These are phyloP conservation scores for Psilocybe cyanescens DNA, from an alignment of 768 basidiomycete species.

Conservation along the genomic window DNA sequence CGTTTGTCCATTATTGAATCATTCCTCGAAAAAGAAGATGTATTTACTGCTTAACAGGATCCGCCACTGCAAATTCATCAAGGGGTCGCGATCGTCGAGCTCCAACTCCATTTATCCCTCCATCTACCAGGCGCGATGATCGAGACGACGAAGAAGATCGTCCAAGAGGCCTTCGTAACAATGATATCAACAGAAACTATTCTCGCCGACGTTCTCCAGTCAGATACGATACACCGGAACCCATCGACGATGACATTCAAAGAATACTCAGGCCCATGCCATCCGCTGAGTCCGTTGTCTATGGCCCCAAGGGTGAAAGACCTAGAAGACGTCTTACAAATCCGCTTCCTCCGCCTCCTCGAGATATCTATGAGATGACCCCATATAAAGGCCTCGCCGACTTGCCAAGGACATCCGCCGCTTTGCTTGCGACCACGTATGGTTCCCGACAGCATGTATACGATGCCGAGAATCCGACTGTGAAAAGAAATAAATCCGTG, in stretches of 20 bases:
- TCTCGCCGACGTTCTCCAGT: conserved; percentile 14
- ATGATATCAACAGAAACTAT: neutral
- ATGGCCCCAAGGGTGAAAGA: conserved; percentile 31
- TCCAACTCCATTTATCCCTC: conserved; percentile 32
- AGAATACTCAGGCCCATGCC: conserved; percentile 36
- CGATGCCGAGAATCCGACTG: conserved; percentile 20
- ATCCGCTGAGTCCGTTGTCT: conserved; percentile 29
- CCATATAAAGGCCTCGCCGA: conserved; percentile 61
- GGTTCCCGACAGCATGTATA: conserved; percentile 20
- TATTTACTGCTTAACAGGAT: neutral
- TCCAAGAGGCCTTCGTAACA: conserved; percentile 15
- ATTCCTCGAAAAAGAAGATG: neutral
- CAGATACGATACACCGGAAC: conserved; percentile 19
- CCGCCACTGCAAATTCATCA: neutral
- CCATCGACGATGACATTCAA: conserved; percentile 26
- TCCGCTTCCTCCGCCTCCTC: conserved; percentile 67
- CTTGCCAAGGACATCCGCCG: conserved; percentile 48
- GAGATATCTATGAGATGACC: conserved; percentile 58
- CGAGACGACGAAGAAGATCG: conserved; percentile 23
- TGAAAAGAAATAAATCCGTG: conserved; percentile 36
- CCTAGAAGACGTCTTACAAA: conserved; percentile 39
- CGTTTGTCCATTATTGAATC: neutral
- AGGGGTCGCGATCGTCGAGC: conserved; percentile 18
- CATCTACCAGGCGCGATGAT: conserved; percentile 10
- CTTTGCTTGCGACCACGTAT: conserved; percentile 38